These are phyloP conservation scores for Pseudogymnoascus sp. DNA, from an alignment of 2,329 filamentous ascomycete species.

Conservation along the genomic window DNA sequence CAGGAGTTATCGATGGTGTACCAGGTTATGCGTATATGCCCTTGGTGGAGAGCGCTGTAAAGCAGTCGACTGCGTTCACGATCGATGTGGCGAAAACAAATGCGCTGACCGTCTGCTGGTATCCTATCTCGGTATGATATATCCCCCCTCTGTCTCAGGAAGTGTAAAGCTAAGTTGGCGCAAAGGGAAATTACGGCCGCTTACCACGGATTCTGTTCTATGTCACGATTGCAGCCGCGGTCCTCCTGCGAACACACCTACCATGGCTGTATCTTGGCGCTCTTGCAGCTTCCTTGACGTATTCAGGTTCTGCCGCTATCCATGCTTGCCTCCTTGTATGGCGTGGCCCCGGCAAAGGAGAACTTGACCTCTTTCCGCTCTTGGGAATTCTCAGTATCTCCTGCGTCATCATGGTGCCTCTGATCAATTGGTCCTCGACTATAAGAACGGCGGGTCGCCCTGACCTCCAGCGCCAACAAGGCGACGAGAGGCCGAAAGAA, in stretches of 20 bases:
- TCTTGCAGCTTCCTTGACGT: neutral
- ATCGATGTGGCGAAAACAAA: neutral
- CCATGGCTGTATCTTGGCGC: neutral
- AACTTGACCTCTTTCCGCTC: neutral
- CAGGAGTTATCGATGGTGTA: neutral
- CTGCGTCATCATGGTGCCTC: neutral
- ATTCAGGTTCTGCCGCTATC: neutral
- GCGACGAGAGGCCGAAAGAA: neutral
- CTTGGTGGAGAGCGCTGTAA: neutral
- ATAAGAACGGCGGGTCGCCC: neutral
- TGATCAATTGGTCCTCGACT: neutral
- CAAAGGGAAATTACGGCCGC: neutral
- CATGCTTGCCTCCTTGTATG: constrained; percentile 2
- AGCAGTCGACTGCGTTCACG: neutral
- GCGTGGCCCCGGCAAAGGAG: neutral
- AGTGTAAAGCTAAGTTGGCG: neutral
- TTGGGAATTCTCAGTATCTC: neutral
- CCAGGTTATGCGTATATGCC: neutral
- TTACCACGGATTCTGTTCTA: neutral
- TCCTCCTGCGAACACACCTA: neutral
- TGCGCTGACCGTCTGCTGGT: neutral
- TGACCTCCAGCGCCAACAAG: neutral
- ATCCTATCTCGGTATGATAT: neutral
- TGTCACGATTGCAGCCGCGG: neutral
- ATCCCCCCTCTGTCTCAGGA: neutral